These are phyloP conservation scores for Batrachochytrium dendrobatidis DNA, from an alignment of 371 early-diverging fungal genomes.

Conservation along the genomic window DNA sequence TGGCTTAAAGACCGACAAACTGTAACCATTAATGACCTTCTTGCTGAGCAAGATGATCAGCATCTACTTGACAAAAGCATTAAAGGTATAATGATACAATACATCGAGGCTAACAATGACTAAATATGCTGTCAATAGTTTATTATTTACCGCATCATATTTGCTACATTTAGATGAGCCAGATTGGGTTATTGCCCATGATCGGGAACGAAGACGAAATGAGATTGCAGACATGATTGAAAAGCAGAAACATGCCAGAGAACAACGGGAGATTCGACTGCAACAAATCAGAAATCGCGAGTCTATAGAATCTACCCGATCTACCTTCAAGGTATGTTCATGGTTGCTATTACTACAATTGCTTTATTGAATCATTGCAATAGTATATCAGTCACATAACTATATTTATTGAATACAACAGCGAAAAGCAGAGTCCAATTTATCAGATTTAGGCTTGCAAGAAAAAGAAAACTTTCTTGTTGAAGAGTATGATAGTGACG, in stretches of 20 bases:
- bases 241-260: constrained; percentile 8
- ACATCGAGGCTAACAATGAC: too few relatives aligned
- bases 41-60: constrained; percentile 8
- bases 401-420: too few relatives aligned
- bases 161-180: constrained; percentile 18
- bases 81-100: too few relatives aligned
- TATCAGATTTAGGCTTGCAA: background rate
- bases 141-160: constrained; percentile 7
- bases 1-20: constrained; percentile 62
- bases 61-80: background rate
- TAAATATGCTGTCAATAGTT: too few relatives aligned
- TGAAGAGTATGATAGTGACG: constrained; percentile 61
- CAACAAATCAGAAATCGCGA: constrained; percentile 3
- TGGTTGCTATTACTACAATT: background rate
- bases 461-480: constrained; percentile 53
- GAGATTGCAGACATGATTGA: constrained; percentile 3
- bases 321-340: background rate
- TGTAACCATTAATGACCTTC: constrained; percentile 16
- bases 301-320: background rate
- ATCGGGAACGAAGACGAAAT: constrained; percentile 14
- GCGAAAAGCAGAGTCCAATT: background rate
- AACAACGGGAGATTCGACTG: constrained; percentile 7
- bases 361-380: background rate
- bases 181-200: constrained; percentile 27
- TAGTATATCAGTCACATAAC: too few relatives aligned